These are phyloP conservation scores for Aureobasidium lini DNA, from an alignment of 2,329 filamentous ascomycete genomes.

Conservation along the genomic window DNA sequence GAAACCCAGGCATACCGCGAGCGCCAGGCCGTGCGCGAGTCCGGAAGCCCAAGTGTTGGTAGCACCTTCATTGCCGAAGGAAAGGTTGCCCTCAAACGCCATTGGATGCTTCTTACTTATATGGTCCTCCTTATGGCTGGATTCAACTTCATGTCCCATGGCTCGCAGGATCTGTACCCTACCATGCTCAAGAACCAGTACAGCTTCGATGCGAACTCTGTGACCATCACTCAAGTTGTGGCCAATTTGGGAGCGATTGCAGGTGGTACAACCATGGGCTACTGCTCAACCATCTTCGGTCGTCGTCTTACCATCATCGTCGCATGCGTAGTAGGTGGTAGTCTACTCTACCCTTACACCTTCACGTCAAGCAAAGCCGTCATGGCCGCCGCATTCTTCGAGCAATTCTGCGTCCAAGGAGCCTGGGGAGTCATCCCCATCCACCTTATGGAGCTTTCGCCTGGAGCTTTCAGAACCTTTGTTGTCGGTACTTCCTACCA, in stretches of 20 bases:
- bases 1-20: constrained; percentile 67
- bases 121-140: constrained; percentile 45
- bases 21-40: constrained; percentile 52
- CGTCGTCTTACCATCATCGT: constrained; percentile 33
- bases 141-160: constrained; percentile 31
- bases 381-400: constrained; percentile 29
- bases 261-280: constrained; percentile 30
- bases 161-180: constrained; percentile 26
- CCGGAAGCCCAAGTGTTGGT: constrained; percentile 48
- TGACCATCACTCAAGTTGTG: constrained; percentile 38
- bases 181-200: constrained; percentile 38
- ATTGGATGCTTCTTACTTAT: constrained; percentile 72
- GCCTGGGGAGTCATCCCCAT: constrained; percentile 35
- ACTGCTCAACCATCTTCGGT: constrained; percentile 30
- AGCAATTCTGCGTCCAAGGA: constrained; percentile 33
- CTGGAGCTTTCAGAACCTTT: constrained; percentile 28
- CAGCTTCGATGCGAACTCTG: constrained; percentile 38
- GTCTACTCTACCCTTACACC: constrained; percentile 30
- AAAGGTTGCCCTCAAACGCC: constrained; percentile 63
- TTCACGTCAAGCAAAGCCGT: constrained; percentile 26
- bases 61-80: constrained; percentile 66
- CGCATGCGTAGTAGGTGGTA: constrained; percentile 28
- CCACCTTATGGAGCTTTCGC: constrained; percentile 31
- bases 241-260: constrained; percentile 33
- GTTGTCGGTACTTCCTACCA: constrained; percentile 33